phyloP scores from a whole-genome alignment of 306 rosid genomes.

The Castanospermum australe region DNA sequence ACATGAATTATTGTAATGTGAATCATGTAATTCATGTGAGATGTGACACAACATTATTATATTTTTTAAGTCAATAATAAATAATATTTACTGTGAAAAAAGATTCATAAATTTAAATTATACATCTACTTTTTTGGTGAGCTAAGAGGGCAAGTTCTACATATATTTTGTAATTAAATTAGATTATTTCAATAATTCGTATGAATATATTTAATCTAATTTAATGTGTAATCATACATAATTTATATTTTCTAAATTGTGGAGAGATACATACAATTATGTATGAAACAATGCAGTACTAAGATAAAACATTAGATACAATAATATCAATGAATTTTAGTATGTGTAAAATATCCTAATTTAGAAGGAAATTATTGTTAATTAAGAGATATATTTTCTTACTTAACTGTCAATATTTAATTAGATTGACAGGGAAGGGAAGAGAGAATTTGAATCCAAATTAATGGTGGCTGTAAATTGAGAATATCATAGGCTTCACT shows the following conservation, averaged over 20 bases:
- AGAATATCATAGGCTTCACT: neutral
- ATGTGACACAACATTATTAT: neutral
- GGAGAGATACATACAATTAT: neutral
- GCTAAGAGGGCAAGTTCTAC: too few species aligned
- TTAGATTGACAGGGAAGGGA: too few species aligned
- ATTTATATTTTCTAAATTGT: neutral
- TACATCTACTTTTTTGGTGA: neutral
- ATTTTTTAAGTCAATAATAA: neutral
- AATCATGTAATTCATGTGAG: neutral
- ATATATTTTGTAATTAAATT: neutral
- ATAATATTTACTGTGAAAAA: neutral
- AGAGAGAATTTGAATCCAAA: too few species aligned
- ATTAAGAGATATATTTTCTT: too few species aligned
- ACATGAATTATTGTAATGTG: too few species aligned
- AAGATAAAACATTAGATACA: neutral
- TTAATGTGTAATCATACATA: neutral
- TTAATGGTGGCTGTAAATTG: neutral
- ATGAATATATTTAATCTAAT: too few species aligned
- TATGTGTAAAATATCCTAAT: too few species aligned
- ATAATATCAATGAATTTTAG: neutral
- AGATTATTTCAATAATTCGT: neutral
- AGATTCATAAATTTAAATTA: too few species aligned
- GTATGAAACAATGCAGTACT: neutral
- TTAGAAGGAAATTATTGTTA: too few species aligned
- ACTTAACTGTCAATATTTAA: too few species aligned